Evolutionary conservation across 768 basidiomycete species (phyloP).

Genomic region (Naganishia vaughanmartiniae): DNA sequence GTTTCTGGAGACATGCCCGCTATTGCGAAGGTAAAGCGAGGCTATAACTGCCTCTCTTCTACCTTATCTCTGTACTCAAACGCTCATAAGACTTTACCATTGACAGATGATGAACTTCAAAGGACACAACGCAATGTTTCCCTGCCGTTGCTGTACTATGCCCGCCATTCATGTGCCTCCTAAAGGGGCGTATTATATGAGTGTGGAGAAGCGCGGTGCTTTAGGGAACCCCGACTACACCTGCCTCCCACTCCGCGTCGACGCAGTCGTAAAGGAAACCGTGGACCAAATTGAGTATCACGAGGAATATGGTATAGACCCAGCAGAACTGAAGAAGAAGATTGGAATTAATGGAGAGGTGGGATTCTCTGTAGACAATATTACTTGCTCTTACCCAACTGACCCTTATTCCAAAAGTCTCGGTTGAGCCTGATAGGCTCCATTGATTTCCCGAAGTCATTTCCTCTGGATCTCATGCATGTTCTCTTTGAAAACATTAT

Average conservation of each 20-base stretch:
- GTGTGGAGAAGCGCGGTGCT: neutral
- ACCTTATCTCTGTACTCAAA: no score
- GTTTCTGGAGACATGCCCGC: neutral
- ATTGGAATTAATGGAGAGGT: neutral
- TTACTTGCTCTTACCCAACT: no score
- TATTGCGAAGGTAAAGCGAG: neutral
- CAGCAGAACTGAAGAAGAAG: neutral
- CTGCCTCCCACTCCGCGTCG: neutral
- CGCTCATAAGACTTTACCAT: no score
- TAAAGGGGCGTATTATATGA: neutral
- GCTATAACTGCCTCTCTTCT: neutral
- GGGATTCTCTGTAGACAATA: no score
- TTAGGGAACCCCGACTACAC: neutral
- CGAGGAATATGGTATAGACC: neutral
- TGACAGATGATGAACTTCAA: conserved; percentile 9
- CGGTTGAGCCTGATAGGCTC: neutral
- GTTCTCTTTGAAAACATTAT: neutral
- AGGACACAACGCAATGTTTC: neutral
- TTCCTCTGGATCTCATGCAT: conserved; percentile 6
- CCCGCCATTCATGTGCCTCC: neutral
- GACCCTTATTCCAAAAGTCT: no score
- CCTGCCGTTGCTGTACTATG: conserved; percentile 1
- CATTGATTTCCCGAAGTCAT: neutral
- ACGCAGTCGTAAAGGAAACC: neutral
- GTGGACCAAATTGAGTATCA: neutral